Evolutionary conservation across 148 eudicot genomes (phyloP).

Genomic region (Talinum fruticosum): DNA sequence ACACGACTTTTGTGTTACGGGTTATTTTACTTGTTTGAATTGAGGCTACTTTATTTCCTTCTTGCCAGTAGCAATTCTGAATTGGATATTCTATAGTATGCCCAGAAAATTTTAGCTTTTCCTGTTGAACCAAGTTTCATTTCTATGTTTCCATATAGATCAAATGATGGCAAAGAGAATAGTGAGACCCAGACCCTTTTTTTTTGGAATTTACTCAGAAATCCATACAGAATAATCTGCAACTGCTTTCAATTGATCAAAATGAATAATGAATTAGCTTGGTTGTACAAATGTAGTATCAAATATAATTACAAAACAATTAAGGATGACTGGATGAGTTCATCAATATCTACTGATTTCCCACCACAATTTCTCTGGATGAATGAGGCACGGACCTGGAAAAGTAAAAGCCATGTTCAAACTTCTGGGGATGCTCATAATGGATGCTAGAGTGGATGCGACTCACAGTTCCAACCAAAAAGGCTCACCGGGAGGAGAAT

Average conservation of each 20-base stretch:
- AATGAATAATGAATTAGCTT: not conserved
- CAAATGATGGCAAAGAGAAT: no score
- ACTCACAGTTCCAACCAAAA: not conserved
- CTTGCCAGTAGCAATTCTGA: no score
- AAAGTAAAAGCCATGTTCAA: constrained; percentile 14
- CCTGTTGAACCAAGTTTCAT: no score
- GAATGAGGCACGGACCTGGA: constrained; percentile 20
- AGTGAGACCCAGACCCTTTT: no score
- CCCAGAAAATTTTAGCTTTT: no score
- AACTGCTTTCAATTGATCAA: not conserved
- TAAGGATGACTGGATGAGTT: not conserved
- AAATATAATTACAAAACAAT: constrained; percentile 24
- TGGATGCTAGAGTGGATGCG: constrained; percentile 6
- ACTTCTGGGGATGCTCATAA: constrained; percentile 24
- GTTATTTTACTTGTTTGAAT: no score
- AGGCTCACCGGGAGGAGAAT: not conserved
- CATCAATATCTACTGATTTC: not conserved
- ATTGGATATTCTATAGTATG: no score
- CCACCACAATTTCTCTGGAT: constrained; percentile 10
- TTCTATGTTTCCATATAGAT: no score
- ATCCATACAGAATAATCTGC: not conserved
- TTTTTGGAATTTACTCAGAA: no score
- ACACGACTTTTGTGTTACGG: no score
- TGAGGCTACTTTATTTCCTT: no score
- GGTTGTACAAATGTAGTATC: not conserved